Evolutionary conservation across 2,329 filamentous ascomycete genomes (phyloP).

Genomic region (Beauveria varroae): DNA sequence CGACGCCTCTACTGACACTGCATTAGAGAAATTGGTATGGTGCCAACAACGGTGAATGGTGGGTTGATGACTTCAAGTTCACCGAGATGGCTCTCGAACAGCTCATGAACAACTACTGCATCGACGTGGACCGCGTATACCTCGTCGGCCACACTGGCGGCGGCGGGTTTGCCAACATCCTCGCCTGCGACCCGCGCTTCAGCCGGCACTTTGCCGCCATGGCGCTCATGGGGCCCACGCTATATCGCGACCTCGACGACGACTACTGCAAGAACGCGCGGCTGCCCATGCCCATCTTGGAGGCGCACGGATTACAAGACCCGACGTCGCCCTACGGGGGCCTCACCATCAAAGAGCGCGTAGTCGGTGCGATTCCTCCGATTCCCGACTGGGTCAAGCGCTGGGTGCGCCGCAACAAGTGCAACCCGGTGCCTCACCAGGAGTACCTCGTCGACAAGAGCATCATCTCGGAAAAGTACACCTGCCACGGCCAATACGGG

Average conservation of each 20-base stretch:
- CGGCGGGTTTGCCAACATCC: constrained; percentile 30
- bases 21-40: constrained; percentile 30
- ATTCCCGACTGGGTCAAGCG: background rate
- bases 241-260: constrained; percentile 11
- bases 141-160: constrained; percentile 33
- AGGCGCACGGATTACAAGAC: constrained; percentile 41
- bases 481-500: background rate
- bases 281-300: constrained; percentile 33
- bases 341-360: constrained; percentile 13
- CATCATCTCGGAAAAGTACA: background rate
- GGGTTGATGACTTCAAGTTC: constrained; percentile 33
- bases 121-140: constrained; percentile 30
- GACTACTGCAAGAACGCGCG: constrained; percentile 28
- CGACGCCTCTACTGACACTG: background rate
- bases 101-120: constrained; percentile 26
- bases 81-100: constrained; percentile 30
- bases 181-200: constrained; percentile 29
- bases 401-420: constrained; percentile 9
- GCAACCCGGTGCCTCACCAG: background rate
- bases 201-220: constrained; percentile 30
- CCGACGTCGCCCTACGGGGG: constrained; percentile 36
- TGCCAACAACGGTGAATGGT: constrained; percentile 22
- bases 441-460: background rate
- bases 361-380: background rate
- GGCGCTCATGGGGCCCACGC: constrained; percentile 22